Conservation (phyloP, 2,329 filamentous ascomycete species). For the Bipolaris cookei region DNA sequence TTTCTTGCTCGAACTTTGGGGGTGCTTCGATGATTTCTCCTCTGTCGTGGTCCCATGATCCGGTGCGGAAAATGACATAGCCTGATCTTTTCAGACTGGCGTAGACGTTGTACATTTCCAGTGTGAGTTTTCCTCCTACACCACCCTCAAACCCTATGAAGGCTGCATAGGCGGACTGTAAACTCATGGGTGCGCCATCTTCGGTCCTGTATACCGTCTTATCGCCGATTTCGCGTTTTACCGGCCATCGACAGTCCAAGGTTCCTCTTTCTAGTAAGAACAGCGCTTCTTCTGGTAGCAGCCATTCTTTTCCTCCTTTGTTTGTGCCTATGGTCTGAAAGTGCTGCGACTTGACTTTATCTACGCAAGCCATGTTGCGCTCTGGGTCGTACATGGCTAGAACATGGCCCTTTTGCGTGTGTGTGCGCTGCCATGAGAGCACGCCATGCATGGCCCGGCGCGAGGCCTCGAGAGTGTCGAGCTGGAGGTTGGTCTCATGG, state of each 20-base stretch:
- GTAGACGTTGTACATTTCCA: conserved; percentile 90
- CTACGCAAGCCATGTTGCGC: conserved; percentile 65
- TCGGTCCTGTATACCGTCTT: conserved; percentile 52
- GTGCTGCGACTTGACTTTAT: conserved; percentile 73
- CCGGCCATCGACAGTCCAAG: conserved; percentile 85
- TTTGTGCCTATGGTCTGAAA: conserved; percentile 76
- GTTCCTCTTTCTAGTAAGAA: conserved; percentile 88
- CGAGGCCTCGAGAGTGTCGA: conserved; percentile 77
- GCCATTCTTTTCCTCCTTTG: conserved; percentile 67
- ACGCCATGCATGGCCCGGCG: conserved; percentile 89
- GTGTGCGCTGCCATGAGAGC: conserved; percentile 75
- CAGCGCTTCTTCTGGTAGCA: conserved; percentile 89
- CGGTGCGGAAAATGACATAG: conserved; percentile 79
- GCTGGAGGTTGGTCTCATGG: conserved; percentile 84
- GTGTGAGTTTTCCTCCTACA: conserved; percentile 58
- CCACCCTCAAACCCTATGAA: conserved; percentile 74
- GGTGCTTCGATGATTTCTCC: conserved; percentile 22
- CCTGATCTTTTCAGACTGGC: conserved; percentile 81
- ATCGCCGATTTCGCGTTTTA: conserved; percentile 40
- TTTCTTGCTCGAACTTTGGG: conserved; percentile 9
- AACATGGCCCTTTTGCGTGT: conserved; percentile 69
- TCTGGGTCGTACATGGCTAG: conserved; percentile 78
- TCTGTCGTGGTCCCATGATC: conserved; percentile 52
- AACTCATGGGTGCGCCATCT: conserved; percentile 77
- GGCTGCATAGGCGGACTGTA: conserved; percentile 88